Percentiles rank a stretch among this genome's conserved stretches.
phyloP scores from a whole-genome alignment of 345 rosid genomes.

The Brassica rapa region DNA sequence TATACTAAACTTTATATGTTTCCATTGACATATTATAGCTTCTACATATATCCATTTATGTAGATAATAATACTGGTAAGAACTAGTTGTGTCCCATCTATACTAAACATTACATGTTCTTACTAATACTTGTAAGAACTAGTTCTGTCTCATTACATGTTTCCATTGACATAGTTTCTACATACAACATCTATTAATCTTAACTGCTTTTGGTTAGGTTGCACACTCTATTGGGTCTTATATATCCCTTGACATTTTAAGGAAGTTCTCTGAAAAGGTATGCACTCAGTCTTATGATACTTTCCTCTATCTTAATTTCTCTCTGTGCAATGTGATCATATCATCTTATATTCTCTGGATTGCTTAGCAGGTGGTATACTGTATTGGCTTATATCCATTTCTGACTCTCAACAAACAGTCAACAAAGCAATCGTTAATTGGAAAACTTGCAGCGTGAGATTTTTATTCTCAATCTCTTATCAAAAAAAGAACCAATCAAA shows the following conservation, averaged over 20 bases:
- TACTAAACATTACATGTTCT: no score
- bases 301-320: not conserved
- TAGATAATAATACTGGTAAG: no score
- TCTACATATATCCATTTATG: not conserved
- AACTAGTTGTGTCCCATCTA: no score
- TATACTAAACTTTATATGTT: not conserved
- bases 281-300: constrained; percentile 18
- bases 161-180: no score
- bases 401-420: constrained; percentile 62
- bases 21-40: not conserved
- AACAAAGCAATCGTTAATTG: constrained; percentile 50
- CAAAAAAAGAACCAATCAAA: not conserved
- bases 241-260: constrained; percentile 61
- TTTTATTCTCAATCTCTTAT: constrained; percentile 7
- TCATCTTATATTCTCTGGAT: not conserved
- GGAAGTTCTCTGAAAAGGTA: constrained; percentile 62
- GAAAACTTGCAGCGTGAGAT: constrained; percentile 58
- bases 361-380: constrained; percentile 52
- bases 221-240: constrained; percentile 88
- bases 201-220: constrained; percentile 51
- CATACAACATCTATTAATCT: not conserved
- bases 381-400: constrained; percentile 78
- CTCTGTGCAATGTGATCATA: not conserved
- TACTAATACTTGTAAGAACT: no score
- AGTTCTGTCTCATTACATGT: no score